Evolutionary conservation across 805 yeast species (phyloP).

Genomic region (Candida maris): DNA sequence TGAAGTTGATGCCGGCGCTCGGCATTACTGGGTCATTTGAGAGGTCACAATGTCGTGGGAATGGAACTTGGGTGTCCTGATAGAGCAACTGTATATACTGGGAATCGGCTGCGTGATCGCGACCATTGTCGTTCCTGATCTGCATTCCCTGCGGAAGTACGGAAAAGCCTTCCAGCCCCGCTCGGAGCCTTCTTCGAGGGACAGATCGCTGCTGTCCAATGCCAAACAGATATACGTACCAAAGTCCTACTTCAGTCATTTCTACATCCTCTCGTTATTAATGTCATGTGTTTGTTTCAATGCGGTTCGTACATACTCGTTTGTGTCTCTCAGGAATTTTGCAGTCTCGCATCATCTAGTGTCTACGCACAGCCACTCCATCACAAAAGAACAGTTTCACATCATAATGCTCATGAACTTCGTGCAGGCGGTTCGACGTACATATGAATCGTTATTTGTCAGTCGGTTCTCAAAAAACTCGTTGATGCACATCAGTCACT

Average conservation of each 20-base stretch:
- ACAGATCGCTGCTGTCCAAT: background rate
- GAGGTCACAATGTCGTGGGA: too few relatives aligned
- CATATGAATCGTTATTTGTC: conserved; percentile 50
- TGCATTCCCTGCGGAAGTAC: conserved; percentile 39
- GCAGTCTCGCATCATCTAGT: background rate
- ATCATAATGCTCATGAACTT: conserved; percentile 21
- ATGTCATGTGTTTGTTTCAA: conserved; percentile 22
- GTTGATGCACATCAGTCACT: conserved; percentile 63
- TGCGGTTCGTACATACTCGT: background rate
- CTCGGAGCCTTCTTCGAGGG: background rate
- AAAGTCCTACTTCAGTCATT: conserved; percentile 60
- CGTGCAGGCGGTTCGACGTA: conserved; percentile 55
- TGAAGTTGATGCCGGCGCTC: too few relatives aligned
- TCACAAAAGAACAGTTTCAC: background rate
- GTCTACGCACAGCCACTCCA: background rate
- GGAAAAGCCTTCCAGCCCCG: conserved; percentile 38
- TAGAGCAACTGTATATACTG: conserved; percentile 6
- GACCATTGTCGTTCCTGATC: conserved; percentile 29
- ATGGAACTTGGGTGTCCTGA: background rate
- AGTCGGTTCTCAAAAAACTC: conserved; percentile 45
- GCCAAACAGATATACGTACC: conserved; percentile 43
- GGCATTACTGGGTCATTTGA: too few relatives aligned
- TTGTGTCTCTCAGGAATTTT: background rate
- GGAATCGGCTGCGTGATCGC: conserved; percentile 25
- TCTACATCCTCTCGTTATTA: conserved; percentile 43